These are phyloP conservation scores for Powellomyces hirtus DNA, from an alignment of 192 early-diverging fungal species.

Conservation along the genomic window DNA sequence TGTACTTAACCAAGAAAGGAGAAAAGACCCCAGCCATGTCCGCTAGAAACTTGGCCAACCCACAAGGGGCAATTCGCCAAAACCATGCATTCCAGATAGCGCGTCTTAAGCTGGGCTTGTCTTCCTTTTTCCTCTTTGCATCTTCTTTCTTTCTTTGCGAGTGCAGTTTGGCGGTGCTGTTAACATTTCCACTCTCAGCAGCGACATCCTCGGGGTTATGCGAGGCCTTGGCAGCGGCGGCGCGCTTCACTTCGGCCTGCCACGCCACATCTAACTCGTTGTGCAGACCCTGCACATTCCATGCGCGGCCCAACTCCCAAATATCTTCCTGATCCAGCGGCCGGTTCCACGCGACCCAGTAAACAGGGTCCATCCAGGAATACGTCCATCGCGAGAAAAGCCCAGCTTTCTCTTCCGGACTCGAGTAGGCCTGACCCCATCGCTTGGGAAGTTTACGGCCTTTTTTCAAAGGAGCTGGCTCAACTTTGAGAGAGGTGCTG, in stretches of 20 bases:
- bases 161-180: not conserved
- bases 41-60: constrained; percentile 33
- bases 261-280: constrained; percentile 38
- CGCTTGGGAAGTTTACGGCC: constrained; percentile 13
- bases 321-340: constrained; percentile 62
- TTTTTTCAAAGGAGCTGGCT: constrained; percentile 20
- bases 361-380: constrained; percentile 58
- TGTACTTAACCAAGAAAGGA: constrained; percentile 45
- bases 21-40: constrained; percentile 38
- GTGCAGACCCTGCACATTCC: constrained; percentile 27
- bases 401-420: constrained; percentile 19
- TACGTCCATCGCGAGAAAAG: constrained; percentile 37
- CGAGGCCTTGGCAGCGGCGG: not conserved
- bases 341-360: constrained; percentile 53
- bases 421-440: constrained; percentile 3
- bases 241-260: constrained; percentile 27
- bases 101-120: constrained; percentile 15
- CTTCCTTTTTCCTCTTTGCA: too few relatives aligned
- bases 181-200: not conserved
- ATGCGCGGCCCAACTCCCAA: constrained; percentile 38
- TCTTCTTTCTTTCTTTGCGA: not conserved
- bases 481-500: not conserved
- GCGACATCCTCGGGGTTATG: not conserved
- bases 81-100: constrained; percentile 30
- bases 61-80: constrained; percentile 17